A percentile compares a stretch with the other conserved stretches of the same genome.
phyloP scores from a whole-genome alignment of 495 filamentous ascomycete genomes.

The Lasiosphaeria ovina region DNA sequence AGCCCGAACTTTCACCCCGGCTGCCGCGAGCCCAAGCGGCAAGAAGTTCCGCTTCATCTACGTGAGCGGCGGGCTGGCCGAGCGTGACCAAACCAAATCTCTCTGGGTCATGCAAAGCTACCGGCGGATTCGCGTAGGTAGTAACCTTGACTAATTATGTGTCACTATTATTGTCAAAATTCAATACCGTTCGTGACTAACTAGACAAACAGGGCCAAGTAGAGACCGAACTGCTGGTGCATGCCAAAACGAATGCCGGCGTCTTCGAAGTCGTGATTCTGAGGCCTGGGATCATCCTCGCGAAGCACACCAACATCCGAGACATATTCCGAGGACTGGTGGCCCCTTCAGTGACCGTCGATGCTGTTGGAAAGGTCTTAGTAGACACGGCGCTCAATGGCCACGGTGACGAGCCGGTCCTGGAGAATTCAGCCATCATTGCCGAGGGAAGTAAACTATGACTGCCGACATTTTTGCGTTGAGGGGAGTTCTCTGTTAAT shows the following conservation, averaged over 20 bases:
- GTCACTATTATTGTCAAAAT: not conserved
- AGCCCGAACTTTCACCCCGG: not conserved
- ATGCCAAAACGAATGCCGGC: not conserved
- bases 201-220: not conserved
- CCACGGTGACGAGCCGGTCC: not conserved
- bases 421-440: not conserved
- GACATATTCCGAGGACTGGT: not conserved
- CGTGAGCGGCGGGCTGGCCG: not conserved
- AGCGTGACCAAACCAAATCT: not conserved
- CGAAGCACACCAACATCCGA: not conserved
- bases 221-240: not conserved
- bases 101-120: not conserved
- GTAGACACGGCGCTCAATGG: not conserved
- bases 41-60: slow-evolving; percentile 1
- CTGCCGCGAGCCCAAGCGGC: not conserved
- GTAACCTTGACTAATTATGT: not conserved
- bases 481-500: no score
- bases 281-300: not conserved
- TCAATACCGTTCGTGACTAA: not conserved
- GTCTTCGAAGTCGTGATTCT: not conserved
- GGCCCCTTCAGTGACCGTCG: not conserved
- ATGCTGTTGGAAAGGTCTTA: not conserved
- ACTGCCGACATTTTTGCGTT: not conserved
- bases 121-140: not conserved
- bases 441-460: not conserved